Conservation (phyloP, 1,284 basidiomycete species). For the Cryptococcus sp. region DNA sequence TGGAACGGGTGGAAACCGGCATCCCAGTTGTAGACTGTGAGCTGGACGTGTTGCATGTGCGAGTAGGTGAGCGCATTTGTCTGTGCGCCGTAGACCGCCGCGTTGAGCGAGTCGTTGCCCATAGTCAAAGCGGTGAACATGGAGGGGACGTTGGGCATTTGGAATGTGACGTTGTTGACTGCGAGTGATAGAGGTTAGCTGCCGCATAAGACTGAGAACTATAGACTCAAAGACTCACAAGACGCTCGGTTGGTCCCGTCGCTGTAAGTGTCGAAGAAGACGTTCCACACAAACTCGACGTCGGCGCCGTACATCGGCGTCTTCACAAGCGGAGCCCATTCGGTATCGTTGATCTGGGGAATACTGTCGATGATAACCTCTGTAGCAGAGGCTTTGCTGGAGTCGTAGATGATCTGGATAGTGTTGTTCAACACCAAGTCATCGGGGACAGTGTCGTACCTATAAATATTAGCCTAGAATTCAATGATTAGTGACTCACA, state of each 20-base stretch:
- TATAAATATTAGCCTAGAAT: constrained; percentile 43
- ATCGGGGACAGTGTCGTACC: constrained; percentile 80
- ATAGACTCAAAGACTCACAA: too few species aligned
- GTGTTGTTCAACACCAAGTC: constrained; percentile 76
- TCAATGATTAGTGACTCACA: constrained; percentile 45
- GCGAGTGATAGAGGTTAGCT: constrained; percentile 17
- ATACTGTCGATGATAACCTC: constrained; percentile 21
- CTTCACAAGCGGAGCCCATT: constrained; percentile 48
- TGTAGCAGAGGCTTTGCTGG: constrained; percentile 19
- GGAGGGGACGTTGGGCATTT: constrained; percentile 63
- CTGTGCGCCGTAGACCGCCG: constrained; percentile 70
- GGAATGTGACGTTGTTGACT: constrained; percentile 50
- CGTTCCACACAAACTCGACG: constrained; percentile 49
- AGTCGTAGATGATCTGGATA: constrained; percentile 65
- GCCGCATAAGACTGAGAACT: too few species aligned
- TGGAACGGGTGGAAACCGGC: constrained; percentile 57
- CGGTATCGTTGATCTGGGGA: constrained; percentile 53
- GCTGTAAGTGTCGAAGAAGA: constrained; percentile 50
- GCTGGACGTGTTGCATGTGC: constrained; percentile 73
- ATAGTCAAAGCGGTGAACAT: constrained; percentile 75
- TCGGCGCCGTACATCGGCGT: constrained; percentile 46
- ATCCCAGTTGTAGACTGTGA: constrained; percentile 78
- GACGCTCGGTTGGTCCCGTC: constrained; percentile 54
- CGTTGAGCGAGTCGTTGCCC: constrained; percentile 68
- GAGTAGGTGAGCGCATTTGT: constrained; percentile 71